Evolutionary conservation across 129 eudicot species (phyloP), one percentile per base, ranked within the genome.

Genomic region (Sambucus nigra): DNA sequence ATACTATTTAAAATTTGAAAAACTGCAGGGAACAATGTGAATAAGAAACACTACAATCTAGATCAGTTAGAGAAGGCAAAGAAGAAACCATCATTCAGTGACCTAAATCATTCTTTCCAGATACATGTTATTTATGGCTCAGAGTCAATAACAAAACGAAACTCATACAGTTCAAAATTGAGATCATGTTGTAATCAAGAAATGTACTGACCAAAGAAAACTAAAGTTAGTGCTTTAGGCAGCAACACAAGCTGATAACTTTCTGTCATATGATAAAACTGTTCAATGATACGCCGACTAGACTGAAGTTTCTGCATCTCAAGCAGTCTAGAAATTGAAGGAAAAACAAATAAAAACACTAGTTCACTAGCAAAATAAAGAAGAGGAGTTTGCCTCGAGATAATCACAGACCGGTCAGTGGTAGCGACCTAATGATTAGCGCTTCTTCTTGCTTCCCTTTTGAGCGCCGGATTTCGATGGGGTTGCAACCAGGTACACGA

Each of bases 371-470:
- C 17, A 39, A 25, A 39, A 17, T 28, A 7, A 19, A 23, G 3
- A 23, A 16, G 63, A 8, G 8, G 35, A 42, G n/a, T 42, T 42
- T 17, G 41, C 53, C 28, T 17, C 25, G n/a, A 26, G 39, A 27
- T 28, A n/a, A 25, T 35, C 42, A 44, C 28, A 28, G 51, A 26
- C 52, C 33, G 44, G 64, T 13, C 24, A 15, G 16, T 9, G 33
- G 39, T 25, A 10, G 24, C 44, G 19, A 26, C 55, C 49, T 18
- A 18, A 25, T 11, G 16, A 57, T 68, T 44, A 84, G 33, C 89
- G 94, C 70, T 76, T 84, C 85, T 77, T 84, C 77, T 84, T 84
- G 79, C 83, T 72, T 59, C 80, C 92, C 77, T 81, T 88, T 46
- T 81, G 80, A 57, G 76, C 85, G 60, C 75, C 44, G 23, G 94